A percentile compares a stretch with the other conserved stretches of the same genome.
phyloP scores from a whole-genome alignment of 179 eudicot genomes.

The Beta macrorhiza region DNA sequence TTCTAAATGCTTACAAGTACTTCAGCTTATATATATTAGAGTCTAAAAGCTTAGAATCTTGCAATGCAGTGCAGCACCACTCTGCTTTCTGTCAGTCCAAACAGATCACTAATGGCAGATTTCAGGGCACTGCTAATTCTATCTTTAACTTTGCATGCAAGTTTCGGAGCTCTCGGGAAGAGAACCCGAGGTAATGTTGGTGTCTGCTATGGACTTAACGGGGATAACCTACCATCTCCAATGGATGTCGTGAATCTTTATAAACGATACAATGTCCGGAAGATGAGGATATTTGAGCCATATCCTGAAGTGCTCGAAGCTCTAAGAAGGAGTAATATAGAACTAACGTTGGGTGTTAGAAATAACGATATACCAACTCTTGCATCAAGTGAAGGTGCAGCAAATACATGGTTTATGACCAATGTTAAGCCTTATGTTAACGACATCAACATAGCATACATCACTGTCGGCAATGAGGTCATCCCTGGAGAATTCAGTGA shows the following conservation, averaged over 20 bases:
- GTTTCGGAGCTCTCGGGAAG: constrained; percentile 12
- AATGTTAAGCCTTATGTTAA: constrained; percentile 40
- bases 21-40: background rate
- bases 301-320: constrained; percentile 43
- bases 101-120: constrained; percentile 21
- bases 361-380: constrained; percentile 42
- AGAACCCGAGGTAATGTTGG: constrained; percentile 25
- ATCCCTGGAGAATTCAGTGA: constrained; percentile 36
- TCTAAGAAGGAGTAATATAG: constrained; percentile 38
- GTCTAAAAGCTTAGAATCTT: background rate
- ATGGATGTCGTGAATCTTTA: constrained; percentile 38
- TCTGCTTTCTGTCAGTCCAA: background rate
- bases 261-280: constrained; percentile 16
- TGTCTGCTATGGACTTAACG: constrained; percentile 48
- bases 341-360: constrained; percentile 41
- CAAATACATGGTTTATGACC: constrained; percentile 43
- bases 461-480: constrained; percentile 56
- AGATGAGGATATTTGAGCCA: constrained; percentile 56
- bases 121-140: constrained; percentile 15
- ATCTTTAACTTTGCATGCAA: constrained; percentile 13
- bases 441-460: constrained; percentile 32
- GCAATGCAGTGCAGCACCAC: background rate
- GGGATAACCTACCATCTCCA: constrained; percentile 49
- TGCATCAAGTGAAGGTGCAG: constrained; percentile 32
- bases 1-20: background rate